A percentile compares a stretch with the other conserved stretches of the same genome.
Evolutionary conservation across 768 basidiomycete species (phyloP).

Genomic region (Pulveroboletus frians): DNA sequence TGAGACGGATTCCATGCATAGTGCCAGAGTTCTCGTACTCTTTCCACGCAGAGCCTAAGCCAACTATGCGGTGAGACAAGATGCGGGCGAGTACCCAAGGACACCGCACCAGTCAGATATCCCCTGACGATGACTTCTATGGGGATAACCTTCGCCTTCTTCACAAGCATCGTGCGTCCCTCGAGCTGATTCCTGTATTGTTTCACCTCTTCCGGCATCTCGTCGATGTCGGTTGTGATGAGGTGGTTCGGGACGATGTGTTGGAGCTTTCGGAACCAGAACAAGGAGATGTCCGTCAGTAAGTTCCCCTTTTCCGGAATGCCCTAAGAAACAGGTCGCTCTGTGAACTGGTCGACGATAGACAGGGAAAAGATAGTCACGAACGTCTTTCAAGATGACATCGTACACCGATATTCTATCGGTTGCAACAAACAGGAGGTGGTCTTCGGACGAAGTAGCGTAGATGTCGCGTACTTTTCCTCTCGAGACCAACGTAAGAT

Average conservation of each 20-base stretch:
- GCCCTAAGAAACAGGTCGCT: constrained; percentile 47
- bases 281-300: constrained; percentile 84
- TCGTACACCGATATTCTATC: constrained; percentile 98
- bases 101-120: constrained; percentile 80
- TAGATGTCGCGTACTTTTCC: constrained; percentile 99
- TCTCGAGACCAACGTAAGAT: constrained; percentile 66
- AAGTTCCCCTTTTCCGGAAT: constrained; percentile 92
- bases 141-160: constrained; percentile 81
- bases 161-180: constrained; percentile 88
- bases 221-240: constrained; percentile 65
- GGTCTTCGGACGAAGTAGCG: constrained; percentile 58
- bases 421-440: constrained; percentile 88
- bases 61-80: constrained; percentile 5
- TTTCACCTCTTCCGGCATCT: constrained; percentile 78
- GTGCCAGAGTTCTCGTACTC: constrained; percentile 89
- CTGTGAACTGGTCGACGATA: not conserved
- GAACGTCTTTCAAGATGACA: constrained; percentile 87
- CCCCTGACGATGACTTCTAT: constrained; percentile 96
- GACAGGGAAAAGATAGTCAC: constrained; percentile 27
- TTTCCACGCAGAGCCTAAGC: constrained; percentile 86
- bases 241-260: constrained; percentile 87
- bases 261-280: constrained; percentile 87
- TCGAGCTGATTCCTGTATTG: constrained; percentile 72
- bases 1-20: constrained; percentile 79
- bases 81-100: not conserved